Evolutionary conservation across 345 rosid genomes (phyloP).

Genomic region (Geranium brycei): DNA sequence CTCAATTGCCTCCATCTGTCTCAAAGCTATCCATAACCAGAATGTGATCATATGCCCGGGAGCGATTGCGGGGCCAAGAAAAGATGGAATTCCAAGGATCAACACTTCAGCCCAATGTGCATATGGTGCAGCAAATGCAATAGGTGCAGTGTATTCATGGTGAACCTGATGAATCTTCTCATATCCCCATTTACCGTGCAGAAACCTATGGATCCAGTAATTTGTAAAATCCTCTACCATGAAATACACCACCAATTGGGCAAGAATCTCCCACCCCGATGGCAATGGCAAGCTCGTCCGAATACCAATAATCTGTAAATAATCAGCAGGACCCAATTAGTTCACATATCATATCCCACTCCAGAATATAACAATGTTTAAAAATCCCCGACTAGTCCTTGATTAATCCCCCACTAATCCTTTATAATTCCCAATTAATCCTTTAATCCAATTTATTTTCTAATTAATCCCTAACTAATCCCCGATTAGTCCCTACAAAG

Average conservation of each 20-base stretch:
- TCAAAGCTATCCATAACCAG: slow-evolving; percentile 82
- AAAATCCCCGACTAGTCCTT: too few relatives aligned
- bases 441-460: too few relatives aligned
- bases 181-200: slow-evolving; percentile 82
- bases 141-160: slow-evolving; percentile 79
- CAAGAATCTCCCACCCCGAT: slow-evolving; percentile 47
- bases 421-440: too few relatives aligned
- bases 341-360: slow-evolving; percentile 1
- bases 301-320: slow-evolving; percentile 56
- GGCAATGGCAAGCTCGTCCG: slow-evolving; percentile 70
- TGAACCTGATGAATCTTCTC: slow-evolving; percentile 83
- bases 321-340: not conserved
- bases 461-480: too few relatives aligned
- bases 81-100: slow-evolving; percentile 85
- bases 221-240: slow-evolving; percentile 73
- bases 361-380: not conserved
- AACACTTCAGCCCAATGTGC: slow-evolving; percentile 91
- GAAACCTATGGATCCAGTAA: slow-evolving; percentile 81
- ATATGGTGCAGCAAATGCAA: slow-evolving; percentile 74
- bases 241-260: slow-evolving; percentile 66
- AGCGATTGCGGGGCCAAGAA: slow-evolving; percentile 84
- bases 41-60: slow-evolving; percentile 94
- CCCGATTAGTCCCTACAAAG: too few relatives aligned
- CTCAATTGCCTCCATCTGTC: slow-evolving; percentile 87
- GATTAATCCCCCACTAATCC: too few relatives aligned